Evolutionary conservation across 805 yeast species (phyloP).

Genomic region (Saccharomycopsis selenospora): DNA sequence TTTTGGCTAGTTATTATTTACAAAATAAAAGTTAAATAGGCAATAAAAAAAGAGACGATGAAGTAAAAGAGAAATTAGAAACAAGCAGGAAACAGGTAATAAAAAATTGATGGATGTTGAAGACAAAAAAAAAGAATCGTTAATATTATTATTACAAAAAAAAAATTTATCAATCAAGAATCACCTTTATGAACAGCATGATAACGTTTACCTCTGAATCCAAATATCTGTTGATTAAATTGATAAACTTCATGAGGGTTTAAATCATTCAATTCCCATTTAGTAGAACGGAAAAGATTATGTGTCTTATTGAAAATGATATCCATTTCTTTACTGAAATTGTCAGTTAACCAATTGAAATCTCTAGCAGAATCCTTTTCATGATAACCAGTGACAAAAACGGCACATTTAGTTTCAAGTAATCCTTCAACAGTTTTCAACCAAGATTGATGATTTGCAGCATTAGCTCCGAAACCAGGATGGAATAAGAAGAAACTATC

Average conservation of each 20-base stretch:
- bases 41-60: too few relatives aligned
- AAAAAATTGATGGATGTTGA: too few relatives aligned
- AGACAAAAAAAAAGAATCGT: too few relatives aligned
- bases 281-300: constrained; percentile 77
- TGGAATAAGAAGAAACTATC: constrained; percentile 92
- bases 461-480: constrained; percentile 87
- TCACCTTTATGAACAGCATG: constrained; percentile 45
- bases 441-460: constrained; percentile 82
- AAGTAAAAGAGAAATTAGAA: too few relatives aligned
- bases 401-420: constrained; percentile 87
- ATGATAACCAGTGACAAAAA: constrained; percentile 87
- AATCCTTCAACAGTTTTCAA: constrained; percentile 76
- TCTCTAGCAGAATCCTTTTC: constrained; percentile 65
- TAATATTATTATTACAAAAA: too few relatives aligned
- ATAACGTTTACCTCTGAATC: constrained; percentile 93
- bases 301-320: constrained; percentile 64
- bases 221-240: constrained; percentile 84
- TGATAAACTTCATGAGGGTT: constrained; percentile 92
- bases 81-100: too few relatives aligned
- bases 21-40: too few relatives aligned
- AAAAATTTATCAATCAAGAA: too few relatives aligned
- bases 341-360: constrained; percentile 57
- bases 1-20: too few relatives aligned
- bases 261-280: constrained; percentile 89
- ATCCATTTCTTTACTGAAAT: constrained; percentile 72